Evolutionary conservation across 768 basidiomycete genomes (phyloP), one percentile per base, ranked within the genome.

Genomic region (Butyriboletus loyo): DNA sequence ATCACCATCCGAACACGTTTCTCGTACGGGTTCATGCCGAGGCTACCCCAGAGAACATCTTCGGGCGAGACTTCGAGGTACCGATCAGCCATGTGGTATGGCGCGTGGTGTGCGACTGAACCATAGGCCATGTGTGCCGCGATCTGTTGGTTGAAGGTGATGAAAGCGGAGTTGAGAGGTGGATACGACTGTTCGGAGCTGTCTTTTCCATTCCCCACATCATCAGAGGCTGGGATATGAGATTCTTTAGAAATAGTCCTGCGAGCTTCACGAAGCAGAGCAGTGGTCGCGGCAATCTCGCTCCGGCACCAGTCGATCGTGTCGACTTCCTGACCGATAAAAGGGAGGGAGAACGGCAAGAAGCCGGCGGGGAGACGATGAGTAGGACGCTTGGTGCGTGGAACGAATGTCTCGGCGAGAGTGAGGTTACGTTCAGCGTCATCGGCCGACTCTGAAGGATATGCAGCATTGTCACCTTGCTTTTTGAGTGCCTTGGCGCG

Each of bases 11-110:
- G 83, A 40, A 87, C 73, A 63, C 84, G 84, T 56, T 78, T 77
- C 67, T 95, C 92, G 61, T 97, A 98, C 1, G 92, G 88, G 65
- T 95, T 96, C 74, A 98, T 67, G 28, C 82, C 80, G 9, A 99
- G 76, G 66, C 97, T 98, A 4, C 78, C 72, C 95, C 96, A 98
- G 56, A 98, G 87, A 41, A 99, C 87, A 69, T 97, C 94, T 27
- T 80, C 77, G 0, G 95, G 94, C 0, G 87, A 79, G 47, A 96
- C 85, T 67, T 97, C 95, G 36, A 86, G 78, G 63, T 85, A 88
- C 46, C 84, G 83, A 25, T 75, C 74, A 10, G 79, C 72, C 92
- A 98, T 97, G 15, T 81, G 74, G 60, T 90, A 91, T 24, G 92
- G 92, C 46, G 84, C 82, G 63, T 95, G 85, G 68, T 95, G 89